Percentiles rank a stretch among this genome's conserved stretches.
phyloP scores from a whole-genome alignment of 2,329 filamentous ascomycete genomes.

The Alternaria sp. region DNA sequence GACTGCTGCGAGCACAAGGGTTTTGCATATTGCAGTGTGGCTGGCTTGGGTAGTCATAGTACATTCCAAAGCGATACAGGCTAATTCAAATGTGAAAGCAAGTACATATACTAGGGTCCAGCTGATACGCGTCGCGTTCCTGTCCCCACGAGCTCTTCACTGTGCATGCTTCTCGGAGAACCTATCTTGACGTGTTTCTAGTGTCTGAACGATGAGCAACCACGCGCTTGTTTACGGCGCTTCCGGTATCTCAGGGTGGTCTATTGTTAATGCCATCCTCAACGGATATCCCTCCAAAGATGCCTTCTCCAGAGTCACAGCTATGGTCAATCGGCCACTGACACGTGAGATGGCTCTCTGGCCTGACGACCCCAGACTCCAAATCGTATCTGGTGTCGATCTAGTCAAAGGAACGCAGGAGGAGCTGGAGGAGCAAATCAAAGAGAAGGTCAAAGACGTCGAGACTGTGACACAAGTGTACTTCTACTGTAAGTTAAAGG shows the following conservation, averaged over 20 bases:
- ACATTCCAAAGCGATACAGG: not conserved
- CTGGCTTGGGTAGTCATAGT: not conserved
- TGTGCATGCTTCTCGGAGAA: not conserved
- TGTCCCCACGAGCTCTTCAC: not conserved
- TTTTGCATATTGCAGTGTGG: conserved; percentile 8
- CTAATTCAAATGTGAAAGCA: not conserved
- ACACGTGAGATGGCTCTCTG: conserved; percentile 46
- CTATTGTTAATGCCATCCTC: conserved; percentile 59
- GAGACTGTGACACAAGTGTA: conserved; percentile 54
- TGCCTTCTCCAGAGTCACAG: conserved; percentile 57
- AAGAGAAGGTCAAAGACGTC: conserved; percentile 47
- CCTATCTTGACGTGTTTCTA: not conserved
- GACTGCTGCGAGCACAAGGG: not conserved
- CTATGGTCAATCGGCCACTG: conserved; percentile 58
- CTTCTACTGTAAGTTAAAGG: conserved; percentile 44
- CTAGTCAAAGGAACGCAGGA: conserved; percentile 49
- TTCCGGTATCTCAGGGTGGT: conserved; percentile 61
- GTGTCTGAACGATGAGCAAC: conserved; percentile 31
- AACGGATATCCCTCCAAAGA: conserved; percentile 57
- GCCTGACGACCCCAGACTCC: conserved; percentile 48
- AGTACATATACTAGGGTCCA: not conserved
- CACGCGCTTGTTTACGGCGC: conserved; percentile 54
- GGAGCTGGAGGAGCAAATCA: conserved; percentile 46
- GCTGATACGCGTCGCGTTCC: not conserved
- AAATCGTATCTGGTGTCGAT: conserved; percentile 54